Evolutionary conservation across 352 stramenopile genomes (phyloP).

Genomic region (Phytopythium aichiense): DNA sequence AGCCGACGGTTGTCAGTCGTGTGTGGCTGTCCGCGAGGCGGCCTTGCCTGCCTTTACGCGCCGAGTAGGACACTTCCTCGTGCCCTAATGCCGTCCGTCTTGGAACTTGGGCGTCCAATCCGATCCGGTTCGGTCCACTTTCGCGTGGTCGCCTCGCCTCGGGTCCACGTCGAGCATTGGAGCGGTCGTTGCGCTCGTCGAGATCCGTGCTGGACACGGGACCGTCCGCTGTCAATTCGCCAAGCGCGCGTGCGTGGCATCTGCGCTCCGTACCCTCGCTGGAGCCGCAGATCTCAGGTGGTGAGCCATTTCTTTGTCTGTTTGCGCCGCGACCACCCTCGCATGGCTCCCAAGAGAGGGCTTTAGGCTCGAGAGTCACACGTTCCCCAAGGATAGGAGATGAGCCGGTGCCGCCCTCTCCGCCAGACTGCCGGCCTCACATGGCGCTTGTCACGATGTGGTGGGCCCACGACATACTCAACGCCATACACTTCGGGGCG

Average conservation of each 20-base stretch:
- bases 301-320: neutral
- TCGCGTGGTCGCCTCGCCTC: neutral
- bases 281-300: neutral
- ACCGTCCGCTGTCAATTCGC: neutral
- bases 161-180: neutral
- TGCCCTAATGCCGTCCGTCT: neutral
- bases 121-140: neutral
- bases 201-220: neutral
- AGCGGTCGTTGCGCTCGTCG: neutral
- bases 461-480: neutral
- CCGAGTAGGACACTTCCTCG: neutral
- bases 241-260: neutral
- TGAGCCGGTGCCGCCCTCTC: conserved; percentile 3
- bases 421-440: neutral
- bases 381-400: conserved; percentile 8
- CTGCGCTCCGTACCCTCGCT: neutral
- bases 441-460: conserved; percentile 3
- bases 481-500: neutral
- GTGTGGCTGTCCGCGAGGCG: neutral
- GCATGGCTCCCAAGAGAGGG: neutral
- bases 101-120: neutral
- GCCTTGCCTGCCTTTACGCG: neutral
- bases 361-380: conserved; percentile 1
- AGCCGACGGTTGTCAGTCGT: neutral
- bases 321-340: neutral